These are phyloP conservation scores for Alloteropsis angusta DNA, from an alignment of 202 grass and related monocot genomes.

Conservation along the genomic window DNA sequence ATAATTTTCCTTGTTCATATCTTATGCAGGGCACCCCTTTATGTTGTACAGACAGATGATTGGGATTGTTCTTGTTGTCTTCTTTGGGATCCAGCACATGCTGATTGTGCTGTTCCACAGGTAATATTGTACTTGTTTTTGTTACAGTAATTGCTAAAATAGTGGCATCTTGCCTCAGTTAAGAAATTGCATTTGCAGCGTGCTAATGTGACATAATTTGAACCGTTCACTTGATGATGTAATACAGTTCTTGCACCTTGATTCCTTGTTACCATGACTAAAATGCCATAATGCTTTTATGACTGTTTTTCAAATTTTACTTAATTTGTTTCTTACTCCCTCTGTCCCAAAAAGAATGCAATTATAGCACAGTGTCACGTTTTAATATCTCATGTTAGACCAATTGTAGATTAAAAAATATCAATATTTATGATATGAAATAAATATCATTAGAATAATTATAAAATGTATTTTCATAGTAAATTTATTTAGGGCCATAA, in stretches of 20 bases:
- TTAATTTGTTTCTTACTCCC: neutral
- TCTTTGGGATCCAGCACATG: slow-evolving; percentile 76
- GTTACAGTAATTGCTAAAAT: neutral
- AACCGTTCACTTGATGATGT: neutral
- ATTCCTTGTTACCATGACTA: neutral
- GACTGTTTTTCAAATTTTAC: neutral
- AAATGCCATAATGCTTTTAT: neutral
- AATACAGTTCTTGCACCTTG: neutral
- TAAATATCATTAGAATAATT: too few relatives aligned
- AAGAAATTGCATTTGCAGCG: neutral
- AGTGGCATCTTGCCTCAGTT: neutral
- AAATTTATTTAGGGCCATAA: too few relatives aligned
- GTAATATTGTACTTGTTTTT: slow-evolving; percentile 34
- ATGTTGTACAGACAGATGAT: slow-evolving; percentile 79
- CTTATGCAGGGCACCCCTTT: slow-evolving; percentile 56
- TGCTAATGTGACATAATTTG: neutral
- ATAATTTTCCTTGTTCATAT: slow-evolving; percentile 9
- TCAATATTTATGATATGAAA: too few relatives aligned
- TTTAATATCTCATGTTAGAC: too few relatives aligned
- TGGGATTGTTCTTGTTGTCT: slow-evolving; percentile 94
- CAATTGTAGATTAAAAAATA: too few relatives aligned
- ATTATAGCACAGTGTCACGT: too few relatives aligned
- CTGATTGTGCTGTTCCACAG: slow-evolving; percentile 98
- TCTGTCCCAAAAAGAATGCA: too few relatives aligned
- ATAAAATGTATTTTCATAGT: too few relatives aligned